Conservation (phyloP, 345 rosid species). For the Dipteronia sinensis region DNA sequence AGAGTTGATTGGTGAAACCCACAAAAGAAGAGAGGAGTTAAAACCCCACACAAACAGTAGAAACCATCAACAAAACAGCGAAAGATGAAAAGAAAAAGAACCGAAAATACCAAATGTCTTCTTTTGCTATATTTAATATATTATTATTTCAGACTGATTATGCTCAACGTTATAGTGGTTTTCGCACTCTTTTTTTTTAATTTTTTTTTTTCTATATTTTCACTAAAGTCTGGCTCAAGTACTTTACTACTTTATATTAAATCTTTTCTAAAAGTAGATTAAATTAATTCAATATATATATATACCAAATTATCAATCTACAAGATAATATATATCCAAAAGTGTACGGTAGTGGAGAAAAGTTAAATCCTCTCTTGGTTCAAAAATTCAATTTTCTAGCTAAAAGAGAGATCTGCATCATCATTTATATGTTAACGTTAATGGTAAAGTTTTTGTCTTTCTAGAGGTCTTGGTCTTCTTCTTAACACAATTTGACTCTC, state of each 20-base stretch:
- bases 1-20: neutral
- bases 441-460: neutral
- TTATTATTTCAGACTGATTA: neutral
- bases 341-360: neutral
- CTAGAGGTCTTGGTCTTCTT: neutral
- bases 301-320: too few relatives aligned
- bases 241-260: neutral
- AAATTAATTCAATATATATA: neutral
- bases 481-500: neutral
- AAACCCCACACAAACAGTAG: neutral
- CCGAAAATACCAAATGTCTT: slow-evolving; percentile 4
- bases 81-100: neutral
- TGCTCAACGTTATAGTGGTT: neutral
- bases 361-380: neutral
- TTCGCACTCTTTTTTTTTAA: neutral
- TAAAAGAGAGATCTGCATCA: neutral
- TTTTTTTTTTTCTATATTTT: too few relatives aligned
- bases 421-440: neutral
- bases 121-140: neutral
- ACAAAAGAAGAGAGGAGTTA: neutral
- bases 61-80: neutral
- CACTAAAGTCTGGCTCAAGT: neutral
- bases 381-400: neutral
- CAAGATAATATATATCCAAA: neutral
- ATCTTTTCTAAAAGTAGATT: neutral